Base-by-base conservation (phyloP, 306 rosid genomes). In the Gleditsia sinensis region DNA sequence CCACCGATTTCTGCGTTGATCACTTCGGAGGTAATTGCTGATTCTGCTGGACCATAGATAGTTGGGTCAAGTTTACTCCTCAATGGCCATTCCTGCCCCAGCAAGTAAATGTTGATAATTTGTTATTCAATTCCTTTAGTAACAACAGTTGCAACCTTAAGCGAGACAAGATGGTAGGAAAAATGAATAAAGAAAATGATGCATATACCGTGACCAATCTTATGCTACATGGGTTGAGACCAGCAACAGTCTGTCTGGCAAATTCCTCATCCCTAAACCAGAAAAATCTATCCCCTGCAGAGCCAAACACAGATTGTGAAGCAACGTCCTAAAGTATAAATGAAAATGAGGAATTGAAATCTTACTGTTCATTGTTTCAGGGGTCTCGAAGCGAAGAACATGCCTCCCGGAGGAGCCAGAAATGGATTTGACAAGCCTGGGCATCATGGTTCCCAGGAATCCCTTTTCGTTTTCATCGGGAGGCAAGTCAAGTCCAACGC, bases 11-110 rank as follows among this genome's bases (percentile, higher is more conserved):
- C 92, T 37, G 3, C 14, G 64, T 90, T 86, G 60, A 92, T 75
- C 33, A 88, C 46, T 78, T 92, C 86, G 0, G 82, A 45, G 16
- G 96, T 88, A 50, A 92, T 90, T 53, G 83, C 86, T 63, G 94
- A 90, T 84, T 86, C 92, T 51, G 77, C 48, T 10, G 89, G 84
- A 45, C 98, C 96, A 75, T 92, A 90, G n/a, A 65, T 53, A 6
- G 0, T n/a, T 0, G 94, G 98, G 50, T 92, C 91, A 23, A 90
- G 85, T 74, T 85, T 75, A 74, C 98, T 90, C 78, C 65, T 90
- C 79, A 92, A 60, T 67, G 98, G 98, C 98, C 98, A 93, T 83
- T 93, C 88, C 98, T 88, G 75, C 63, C 36, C 72, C 81, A 66
- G 56, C 62, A 64, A 66, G 67, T 17, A 27, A 57, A 67, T 10